Evolutionary conservation across 148 eudicot species (phyloP).

Genomic region (Rhododendron ferrugineum): DNA sequence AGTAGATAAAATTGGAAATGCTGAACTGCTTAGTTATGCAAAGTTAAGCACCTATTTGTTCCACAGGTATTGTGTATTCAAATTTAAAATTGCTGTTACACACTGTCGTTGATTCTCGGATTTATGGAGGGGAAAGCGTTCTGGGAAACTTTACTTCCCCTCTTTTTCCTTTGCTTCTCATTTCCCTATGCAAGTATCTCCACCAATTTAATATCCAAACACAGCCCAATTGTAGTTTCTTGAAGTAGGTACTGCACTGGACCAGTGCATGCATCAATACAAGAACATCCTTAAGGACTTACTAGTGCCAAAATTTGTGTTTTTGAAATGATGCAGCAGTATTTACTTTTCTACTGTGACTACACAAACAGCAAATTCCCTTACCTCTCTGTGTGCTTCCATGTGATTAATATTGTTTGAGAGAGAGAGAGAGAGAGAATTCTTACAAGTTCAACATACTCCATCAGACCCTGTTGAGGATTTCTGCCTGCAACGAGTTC

Average conservation of each 20-base stretch:
- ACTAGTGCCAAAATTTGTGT: background rate
- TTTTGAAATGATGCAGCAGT: background rate
- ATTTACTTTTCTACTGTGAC: background rate
- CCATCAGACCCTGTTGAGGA: conserved; percentile 90
- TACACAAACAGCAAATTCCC: background rate
- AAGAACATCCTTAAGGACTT: background rate
- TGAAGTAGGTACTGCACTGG: background rate
- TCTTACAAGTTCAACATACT: conserved; percentile 83
- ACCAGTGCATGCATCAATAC: background rate
- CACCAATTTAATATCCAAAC: background rate
- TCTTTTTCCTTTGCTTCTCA: background rate
- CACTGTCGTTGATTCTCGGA: background rate
- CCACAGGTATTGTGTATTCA: background rate
- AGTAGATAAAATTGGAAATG: background rate
- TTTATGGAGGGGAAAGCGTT: background rate
- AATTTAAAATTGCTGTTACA: background rate
- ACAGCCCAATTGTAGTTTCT: background rate
- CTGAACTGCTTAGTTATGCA: background rate
- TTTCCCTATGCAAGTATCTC: background rate
- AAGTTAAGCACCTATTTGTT: background rate
- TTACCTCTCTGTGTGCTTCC: background rate
- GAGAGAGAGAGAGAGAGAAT: conserved; percentile 8
- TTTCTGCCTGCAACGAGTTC: conserved; percentile 90
- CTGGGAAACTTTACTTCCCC: background rate
- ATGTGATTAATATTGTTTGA: background rate